Evolutionary conservation across 73 alveolate species (phyloP), one percentile per base, ranked within the genome.

Genomic region (Paraurostyla sp.): DNA sequence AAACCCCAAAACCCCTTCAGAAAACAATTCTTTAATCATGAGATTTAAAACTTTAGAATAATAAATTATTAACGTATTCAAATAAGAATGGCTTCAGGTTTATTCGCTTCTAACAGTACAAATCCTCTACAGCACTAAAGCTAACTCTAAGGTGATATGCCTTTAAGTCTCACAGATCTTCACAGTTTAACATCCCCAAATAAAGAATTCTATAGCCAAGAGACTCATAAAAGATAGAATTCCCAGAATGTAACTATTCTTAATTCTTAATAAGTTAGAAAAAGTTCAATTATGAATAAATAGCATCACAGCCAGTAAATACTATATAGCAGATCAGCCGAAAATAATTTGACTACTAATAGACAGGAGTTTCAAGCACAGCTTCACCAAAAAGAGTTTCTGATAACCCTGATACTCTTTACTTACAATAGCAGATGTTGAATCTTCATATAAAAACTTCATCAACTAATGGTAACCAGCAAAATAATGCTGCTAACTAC

Each of bases 81-180:
- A 18, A 52, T 27, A 60, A 60, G 78, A 60, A 60, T 60, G 78
- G 78, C 78, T 60, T 30, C 78, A 30, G 32, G 32, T 50, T 60
- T 60, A 27, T 60, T 60, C 78, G 15, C 45, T 30, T 33, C 3
- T 3, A 25, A 60, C 16, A 13, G 32, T 16, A 60, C 9, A 13
- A 60, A 13, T n/a, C n/a, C n/a, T n/a, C n/a, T n/a, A n/a, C n/a
- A n/a, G n/a, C n/a, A n/a, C n/a, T n/a, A n/a, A n/a, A n/a, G n/a
- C 50, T 60, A 60, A 22, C 36, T 9, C 22, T 22, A 56, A 56
- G 23, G 51, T 60, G 7, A 60, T 60, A 60, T 3, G 50, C 22
- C 45, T 60, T 60, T 27, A 18, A 60, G 4, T 6, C 33, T 11
- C 33, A 9, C 13, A 52, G 23, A 18, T 35, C 11, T 52, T 4